Evolutionary conservation across 1,284 basidiomycete genomes (phyloP), one percentile per base, ranked within the genome.

Genomic region (Porodaedalea pini): DNA sequence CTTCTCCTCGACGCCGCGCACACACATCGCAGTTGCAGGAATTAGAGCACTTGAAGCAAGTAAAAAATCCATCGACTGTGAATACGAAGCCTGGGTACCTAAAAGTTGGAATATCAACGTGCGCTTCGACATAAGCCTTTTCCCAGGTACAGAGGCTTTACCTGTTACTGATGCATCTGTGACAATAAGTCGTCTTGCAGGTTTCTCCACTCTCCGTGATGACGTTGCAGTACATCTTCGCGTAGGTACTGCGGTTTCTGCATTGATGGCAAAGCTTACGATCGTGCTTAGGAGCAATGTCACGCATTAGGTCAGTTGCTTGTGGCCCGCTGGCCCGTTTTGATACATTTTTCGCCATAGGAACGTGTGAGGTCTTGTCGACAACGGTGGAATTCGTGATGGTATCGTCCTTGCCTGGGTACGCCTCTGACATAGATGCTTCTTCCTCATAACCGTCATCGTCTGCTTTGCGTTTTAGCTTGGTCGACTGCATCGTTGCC

Each of bases 261-360:
- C 51, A 52, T 17, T 52, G 51, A 27, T 52, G 51, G n/a, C 51
- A 52, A 5, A 31, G 5, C 17, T 47, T 27, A 19, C 40, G 40
- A 41, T 19, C 17, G 10, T n/a, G 7, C 17, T 47, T 36, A 7
- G 29, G 48, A 34, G 19, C 13, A 8, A 34, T 41, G 19, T n/a
- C 36, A 23, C 17, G 37, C 17, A 40, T 41, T 5, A 37, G 15
- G 11, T 41, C 29, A 7, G 4, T 23, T 5, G 31, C 8, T 17
- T 21, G 32, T 34, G 32, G 13, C 7, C 23, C 3, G 13, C 6
- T 4, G 2, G 23, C 3, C 15, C n/a, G 31, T 3, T 32, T 32
- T 37, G 31, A 17, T 10, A 21, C 29, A 29, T 4, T 1, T 51
- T 21, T 52, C 23, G n/a, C 40, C 36, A 13, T 2, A n/a, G 40